Evolutionary conservation across 2,329 filamentous ascomycete species (phyloP).

Genomic region (Berkeleyomyces basicola): DNA sequence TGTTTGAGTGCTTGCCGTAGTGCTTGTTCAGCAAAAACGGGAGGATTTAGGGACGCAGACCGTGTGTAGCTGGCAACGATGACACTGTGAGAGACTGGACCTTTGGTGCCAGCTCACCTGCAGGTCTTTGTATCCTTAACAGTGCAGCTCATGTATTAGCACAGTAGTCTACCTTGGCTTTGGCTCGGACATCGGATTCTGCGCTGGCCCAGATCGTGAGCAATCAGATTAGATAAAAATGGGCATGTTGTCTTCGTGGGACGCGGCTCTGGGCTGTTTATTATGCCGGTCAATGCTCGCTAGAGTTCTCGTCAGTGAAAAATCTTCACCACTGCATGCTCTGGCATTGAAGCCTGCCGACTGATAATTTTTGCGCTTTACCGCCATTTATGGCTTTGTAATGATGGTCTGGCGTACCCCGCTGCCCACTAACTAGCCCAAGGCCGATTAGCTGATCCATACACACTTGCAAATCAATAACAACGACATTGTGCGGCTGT

Average conservation of each 20-base stretch:
- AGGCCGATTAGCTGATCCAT: not conserved
- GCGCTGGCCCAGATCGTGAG: not conserved
- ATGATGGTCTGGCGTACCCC: not conserved
- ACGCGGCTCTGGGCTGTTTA: not conserved
- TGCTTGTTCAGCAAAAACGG: not conserved
- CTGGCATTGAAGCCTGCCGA: not conserved
- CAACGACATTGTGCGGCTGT: slow-evolving; percentile 2
- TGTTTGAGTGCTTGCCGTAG: not conserved
- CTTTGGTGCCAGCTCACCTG: not conserved
- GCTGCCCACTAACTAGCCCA: not conserved
- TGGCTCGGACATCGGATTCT: not conserved
- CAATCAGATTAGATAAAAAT: slow-evolving; percentile 12
- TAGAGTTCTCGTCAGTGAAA: not conserved
- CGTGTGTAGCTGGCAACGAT: not conserved
- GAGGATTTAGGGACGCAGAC: not conserved
- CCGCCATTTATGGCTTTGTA: not conserved
- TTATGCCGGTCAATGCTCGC: not conserved
- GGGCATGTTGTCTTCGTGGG: not conserved
- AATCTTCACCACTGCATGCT: not conserved
- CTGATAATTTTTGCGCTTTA: not conserved
- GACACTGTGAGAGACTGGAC: not conserved
- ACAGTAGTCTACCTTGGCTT: not conserved
- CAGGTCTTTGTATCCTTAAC: not conserved
- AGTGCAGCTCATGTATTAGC: not conserved
- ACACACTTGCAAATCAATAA: not conserved